A percentile compares a stretch with the other conserved stretches of the same genome.
Evolutionary conservation across 2,329 filamentous ascomycete genomes (phyloP).

Genomic region (Fusarium sulawesiense): DNA sequence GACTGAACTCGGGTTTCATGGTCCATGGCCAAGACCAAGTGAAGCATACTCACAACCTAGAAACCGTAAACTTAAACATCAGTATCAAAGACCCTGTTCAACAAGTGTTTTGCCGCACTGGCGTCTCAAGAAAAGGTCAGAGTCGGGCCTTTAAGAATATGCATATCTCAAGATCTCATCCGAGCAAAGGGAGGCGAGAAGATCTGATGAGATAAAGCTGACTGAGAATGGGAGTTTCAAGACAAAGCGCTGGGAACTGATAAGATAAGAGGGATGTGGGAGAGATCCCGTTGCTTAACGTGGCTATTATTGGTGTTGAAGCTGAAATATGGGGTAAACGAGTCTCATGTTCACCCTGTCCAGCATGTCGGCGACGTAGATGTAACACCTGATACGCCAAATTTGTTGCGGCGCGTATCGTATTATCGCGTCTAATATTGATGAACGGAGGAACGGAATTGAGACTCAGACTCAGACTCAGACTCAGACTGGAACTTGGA

Average conservation of each 20-base stretch:
- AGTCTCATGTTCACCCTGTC: slow-evolving; percentile 8
- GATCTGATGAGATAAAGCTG: not conserved
- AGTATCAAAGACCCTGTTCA: not conserved
- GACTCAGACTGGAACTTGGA: not conserved
- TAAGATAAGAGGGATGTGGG: not conserved
- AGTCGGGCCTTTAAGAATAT: not conserved
- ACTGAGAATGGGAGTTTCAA: not conserved
- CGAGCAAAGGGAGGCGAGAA: not conserved
- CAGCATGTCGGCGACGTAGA: slow-evolving; percentile 6
- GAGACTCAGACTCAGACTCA: not conserved
- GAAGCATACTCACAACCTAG: not conserved
- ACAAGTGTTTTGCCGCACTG: not conserved
- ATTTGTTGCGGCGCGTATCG: slow-evolving; percentile 18
- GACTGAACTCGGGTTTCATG: not conserved
- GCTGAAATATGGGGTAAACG: not conserved
- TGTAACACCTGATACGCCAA: slow-evolving; percentile 24
- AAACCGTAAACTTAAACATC: not conserved
- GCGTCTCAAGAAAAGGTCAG: not conserved
- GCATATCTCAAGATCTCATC: not conserved
- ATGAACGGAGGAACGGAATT: not conserved
- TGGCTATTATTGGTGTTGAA: not conserved
- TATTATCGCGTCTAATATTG: slow-evolving; percentile 8
- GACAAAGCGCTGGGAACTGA: not conserved
- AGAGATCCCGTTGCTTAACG: not conserved
- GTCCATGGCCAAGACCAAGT: not conserved